Evolutionary conservation across 352 stramenopile genomes (phyloP).

Genomic region (Saprolegnia diclina): DNA sequence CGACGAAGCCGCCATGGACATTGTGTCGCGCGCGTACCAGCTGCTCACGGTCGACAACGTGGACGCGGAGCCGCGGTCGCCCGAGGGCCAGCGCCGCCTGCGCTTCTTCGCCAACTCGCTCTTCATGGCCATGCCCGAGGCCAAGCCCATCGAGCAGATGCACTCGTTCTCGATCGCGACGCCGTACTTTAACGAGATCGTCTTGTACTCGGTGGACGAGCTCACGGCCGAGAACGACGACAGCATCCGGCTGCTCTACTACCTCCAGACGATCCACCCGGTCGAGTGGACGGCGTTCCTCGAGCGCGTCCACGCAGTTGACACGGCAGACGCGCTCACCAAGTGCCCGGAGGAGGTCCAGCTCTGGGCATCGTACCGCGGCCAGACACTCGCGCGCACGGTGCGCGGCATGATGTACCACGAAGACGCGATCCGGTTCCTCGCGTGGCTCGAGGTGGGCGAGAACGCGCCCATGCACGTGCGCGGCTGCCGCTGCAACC

Average conservation of each 20-base stretch:
- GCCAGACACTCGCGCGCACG: constrained; percentile 77
- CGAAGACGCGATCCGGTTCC: constrained; percentile 84
- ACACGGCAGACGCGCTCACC: constrained; percentile 71
- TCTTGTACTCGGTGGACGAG: constrained; percentile 80
- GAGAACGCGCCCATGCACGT: constrained; percentile 27
- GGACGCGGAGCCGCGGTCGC: constrained; percentile 72
- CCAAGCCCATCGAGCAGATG: constrained; percentile 80
- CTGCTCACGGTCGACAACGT: constrained; percentile 78
- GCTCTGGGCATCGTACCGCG: constrained; percentile 81
- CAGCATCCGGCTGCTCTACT: constrained; percentile 92
- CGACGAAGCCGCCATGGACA: constrained; percentile 34
- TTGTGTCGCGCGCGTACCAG: constrained; percentile 54
- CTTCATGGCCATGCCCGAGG: constrained; percentile 82
- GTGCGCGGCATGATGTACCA: constrained; percentile 90
- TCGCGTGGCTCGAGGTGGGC: constrained; percentile 84
- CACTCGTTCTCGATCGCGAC: constrained; percentile 85
- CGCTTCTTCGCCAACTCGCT: constrained; percentile 87
- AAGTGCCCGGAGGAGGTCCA: constrained; percentile 80
- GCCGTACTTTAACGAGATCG: constrained; percentile 86
- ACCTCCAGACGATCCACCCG: constrained; percentile 81
- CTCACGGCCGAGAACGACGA: constrained; percentile 81
- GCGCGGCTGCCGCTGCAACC: constrained; percentile 21
- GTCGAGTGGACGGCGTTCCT: constrained; percentile 87
- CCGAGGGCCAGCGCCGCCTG: constrained; percentile 83
- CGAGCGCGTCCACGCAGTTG: constrained; percentile 65